A percentile compares a stretch with the other conserved stretches of the same genome.
phyloP scores from a whole-genome alignment of 495 filamentous ascomycete species.

The Tuber brumale region DNA sequence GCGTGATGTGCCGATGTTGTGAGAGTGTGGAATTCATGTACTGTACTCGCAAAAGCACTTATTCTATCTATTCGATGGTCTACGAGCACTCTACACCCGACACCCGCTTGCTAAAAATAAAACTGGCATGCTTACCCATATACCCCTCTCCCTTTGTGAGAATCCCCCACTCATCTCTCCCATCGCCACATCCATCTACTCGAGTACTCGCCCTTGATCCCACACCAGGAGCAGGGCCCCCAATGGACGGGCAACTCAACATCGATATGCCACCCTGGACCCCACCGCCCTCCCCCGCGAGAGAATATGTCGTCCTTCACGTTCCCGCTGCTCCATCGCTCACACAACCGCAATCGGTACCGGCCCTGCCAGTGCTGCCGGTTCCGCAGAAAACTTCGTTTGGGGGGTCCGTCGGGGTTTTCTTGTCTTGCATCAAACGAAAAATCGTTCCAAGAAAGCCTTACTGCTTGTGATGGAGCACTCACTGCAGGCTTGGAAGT shows the following conservation, averaged over 20 bases:
- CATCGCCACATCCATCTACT: neutral
- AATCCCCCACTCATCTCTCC: neutral
- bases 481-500: too few species aligned
- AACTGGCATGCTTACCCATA: neutral
- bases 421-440: neutral
- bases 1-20: neutral
- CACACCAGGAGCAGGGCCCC: neutral
- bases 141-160: neutral
- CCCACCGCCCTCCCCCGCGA: too few species aligned
- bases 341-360: neutral
- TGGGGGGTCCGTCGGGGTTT: neutral
- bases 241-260: neutral
- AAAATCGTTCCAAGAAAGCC: neutral
- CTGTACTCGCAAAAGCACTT: too few species aligned
- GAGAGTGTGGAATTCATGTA: neutral
- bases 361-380: too few species aligned
- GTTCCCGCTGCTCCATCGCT: neutral
- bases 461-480: neutral
- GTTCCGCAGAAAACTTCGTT: neutral
- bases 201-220: neutral
- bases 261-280: neutral
- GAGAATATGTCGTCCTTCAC: neutral
- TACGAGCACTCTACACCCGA: neutral
- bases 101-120: neutral
- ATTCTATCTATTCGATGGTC: neutral